Conservation (phyloP, 257 asterid species). For the Striga asiatica region DNA sequence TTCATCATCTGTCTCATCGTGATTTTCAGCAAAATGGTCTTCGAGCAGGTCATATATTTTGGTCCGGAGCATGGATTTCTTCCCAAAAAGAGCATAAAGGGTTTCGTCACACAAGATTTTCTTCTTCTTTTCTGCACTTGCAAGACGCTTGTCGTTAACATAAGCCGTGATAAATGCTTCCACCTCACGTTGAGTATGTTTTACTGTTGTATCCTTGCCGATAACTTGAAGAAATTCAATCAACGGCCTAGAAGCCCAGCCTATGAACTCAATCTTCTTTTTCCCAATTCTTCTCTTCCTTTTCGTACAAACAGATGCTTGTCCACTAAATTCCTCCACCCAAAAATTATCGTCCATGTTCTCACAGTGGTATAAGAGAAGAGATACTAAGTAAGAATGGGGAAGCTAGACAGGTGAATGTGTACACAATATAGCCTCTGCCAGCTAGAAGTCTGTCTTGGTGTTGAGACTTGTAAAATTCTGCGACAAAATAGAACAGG, state of each 20-base stretch:
- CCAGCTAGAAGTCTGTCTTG: not conserved
- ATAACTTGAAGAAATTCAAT: slow-evolving; percentile 71
- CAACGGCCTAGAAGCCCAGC: slow-evolving; percentile 80
- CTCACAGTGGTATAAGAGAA: slow-evolving; percentile 10
- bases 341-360: slow-evolving; percentile 50
- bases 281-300: slow-evolving; percentile 49
- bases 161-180: slow-evolving; percentile 39
- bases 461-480: no score
- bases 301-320: slow-evolving; percentile 26
- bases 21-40: slow-evolving; percentile 73
- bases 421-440: no score
- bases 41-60: slow-evolving; percentile 60
- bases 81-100: slow-evolving; percentile 62
- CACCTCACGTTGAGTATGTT: slow-evolving; percentile 51
- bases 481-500: no score
- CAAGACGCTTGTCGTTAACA: slow-evolving; percentile 40
- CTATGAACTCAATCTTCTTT: slow-evolving; percentile 46
- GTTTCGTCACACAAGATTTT: slow-evolving; percentile 54
- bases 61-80: slow-evolving; percentile 36
- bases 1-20: slow-evolving; percentile 50
- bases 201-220: slow-evolving; percentile 48
- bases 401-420: no score
- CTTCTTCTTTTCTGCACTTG: slow-evolving; percentile 57
- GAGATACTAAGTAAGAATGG: no score
- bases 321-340: slow-evolving; percentile 44